Evolutionary conservation across 352 stramenopile genomes (phyloP), one percentile per base, ranked within the genome.

Genomic region (Aphanomyces euteiches): DNA sequence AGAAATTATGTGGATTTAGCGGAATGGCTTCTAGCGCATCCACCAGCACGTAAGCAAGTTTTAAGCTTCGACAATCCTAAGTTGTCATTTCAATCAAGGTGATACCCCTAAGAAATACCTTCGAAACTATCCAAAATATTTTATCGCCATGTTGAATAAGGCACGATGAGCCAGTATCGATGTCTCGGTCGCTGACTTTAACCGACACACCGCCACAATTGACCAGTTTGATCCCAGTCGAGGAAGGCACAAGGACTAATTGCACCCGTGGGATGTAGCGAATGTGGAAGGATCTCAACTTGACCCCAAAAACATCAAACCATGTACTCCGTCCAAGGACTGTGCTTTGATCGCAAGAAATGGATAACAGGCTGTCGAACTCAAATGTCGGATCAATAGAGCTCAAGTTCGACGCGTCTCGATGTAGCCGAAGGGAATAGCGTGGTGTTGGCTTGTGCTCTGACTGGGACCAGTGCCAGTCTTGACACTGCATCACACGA

Each of bases 81-180:
- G 28, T 28, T 2, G 2, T 28, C 28, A 28, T 2, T 28, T 28
- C 28, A 28, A 28, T 28, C 28, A 28, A 28, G 28, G 28, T 28
- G 28, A 28, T 28, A 28, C 28, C 28, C 28, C 0, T 28, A 28
- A 28, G 10, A 50, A 50, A 1, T 37, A 61, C 54, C 54, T 61
- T 61, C 28, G 54, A 40, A 8, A 61, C 19, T 3, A 39, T 61
- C 54, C 54, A 61, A 3, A 5, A 61, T 7, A 61, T 39, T 17
- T 37, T 61, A 37, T 61, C 54, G 54, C 54, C 54, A 39, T 61
- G 54, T 12, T 61, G 54, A 7, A 61, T 19, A 7, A 10, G 1
- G 54, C 15, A 61, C 5, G 54, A 19, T 13, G 39, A 7, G 34
- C 54, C 54, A 7, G n/a, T 37, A 5, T 39, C 6, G 7, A 61